A percentile compares a stretch with the other conserved stretches of the same genome.
Conservation (phyloP, 495 filamentous ascomycete species). For the Penicillium dipodomyicola region DNA sequence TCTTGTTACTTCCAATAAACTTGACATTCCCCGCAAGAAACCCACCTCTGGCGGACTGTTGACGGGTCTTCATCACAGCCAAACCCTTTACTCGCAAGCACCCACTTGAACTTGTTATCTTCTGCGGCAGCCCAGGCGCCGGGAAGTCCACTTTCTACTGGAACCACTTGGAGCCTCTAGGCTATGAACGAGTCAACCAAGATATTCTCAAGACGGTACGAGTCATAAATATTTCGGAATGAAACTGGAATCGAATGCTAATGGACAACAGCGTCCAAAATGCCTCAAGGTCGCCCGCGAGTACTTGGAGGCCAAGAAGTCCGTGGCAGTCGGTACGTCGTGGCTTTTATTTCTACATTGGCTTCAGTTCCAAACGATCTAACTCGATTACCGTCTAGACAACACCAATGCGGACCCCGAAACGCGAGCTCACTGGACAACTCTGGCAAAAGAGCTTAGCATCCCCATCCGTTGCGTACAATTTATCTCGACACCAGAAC, state of each 20-base stretch:
- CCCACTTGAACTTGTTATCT: constrained; percentile 71
- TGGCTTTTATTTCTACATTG: background rate
- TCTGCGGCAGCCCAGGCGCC: constrained; percentile 82
- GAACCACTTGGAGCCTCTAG: constrained; percentile 71
- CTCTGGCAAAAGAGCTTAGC: constrained; percentile 64
- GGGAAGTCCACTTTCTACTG: constrained; percentile 92
- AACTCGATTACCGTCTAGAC: constrained; percentile 50
- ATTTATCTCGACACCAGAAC: constrained; percentile 66
- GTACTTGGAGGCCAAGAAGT: constrained; percentile 59
- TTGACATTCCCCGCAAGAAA: background rate
- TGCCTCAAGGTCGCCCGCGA: constrained; percentile 76
- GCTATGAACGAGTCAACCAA: constrained; percentile 86
- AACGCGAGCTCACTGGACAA: constrained; percentile 70
- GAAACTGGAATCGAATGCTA: background rate
- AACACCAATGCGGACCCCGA: constrained; percentile 87
- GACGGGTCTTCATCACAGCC: background rate
- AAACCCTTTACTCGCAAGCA: constrained; percentile 59
- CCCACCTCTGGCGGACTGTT: background rate
- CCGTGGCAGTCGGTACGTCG: constrained; percentile 71
- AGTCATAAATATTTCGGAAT: constrained; percentile 6
- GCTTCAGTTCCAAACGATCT: background rate
- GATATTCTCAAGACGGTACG: constrained; percentile 79
- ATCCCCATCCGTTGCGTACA: constrained; percentile 83
- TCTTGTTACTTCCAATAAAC: background rate
- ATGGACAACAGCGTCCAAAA: constrained; percentile 60